Evolutionary conservation across 2,329 filamentous ascomycete species (phyloP).

Genomic region (Aspergillus sp.): DNA sequence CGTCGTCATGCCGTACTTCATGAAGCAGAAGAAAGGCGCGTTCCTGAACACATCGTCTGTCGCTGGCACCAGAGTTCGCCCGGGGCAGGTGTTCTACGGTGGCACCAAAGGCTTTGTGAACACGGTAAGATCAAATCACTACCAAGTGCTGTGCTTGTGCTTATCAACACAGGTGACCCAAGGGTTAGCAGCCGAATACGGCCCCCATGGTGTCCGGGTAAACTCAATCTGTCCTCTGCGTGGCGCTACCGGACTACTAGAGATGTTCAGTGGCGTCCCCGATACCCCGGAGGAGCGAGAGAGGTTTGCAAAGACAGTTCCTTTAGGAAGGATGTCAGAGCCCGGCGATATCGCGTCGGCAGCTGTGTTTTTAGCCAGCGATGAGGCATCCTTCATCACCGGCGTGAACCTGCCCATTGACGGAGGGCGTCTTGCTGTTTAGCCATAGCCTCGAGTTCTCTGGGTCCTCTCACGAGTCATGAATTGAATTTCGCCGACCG

Average conservation of each 20-base stretch:
- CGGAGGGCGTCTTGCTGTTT: conserved; percentile 1
- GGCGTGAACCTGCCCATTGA: neutral
- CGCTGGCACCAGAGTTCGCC: neutral
- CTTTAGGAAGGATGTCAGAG: conserved; percentile 2
- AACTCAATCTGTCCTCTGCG: conserved; percentile 19
- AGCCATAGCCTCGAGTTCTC: neutral
- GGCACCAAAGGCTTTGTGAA: conserved; percentile 1
- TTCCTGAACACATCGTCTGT: conserved; percentile 4
- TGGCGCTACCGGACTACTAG: conserved; percentile 11
- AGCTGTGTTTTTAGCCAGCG: conserved; percentile 3
- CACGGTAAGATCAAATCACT: neutral
- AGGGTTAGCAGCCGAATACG: conserved; percentile 12
- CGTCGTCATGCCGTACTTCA: conserved; percentile 4
- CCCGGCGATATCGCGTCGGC: conserved; percentile 1
- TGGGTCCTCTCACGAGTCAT: neutral
- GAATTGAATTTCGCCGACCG: no score
- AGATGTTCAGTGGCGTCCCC: conserved; percentile 1
- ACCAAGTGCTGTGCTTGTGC: neutral
- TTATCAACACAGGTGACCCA: conserved; percentile 5
- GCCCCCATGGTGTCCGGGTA: conserved; percentile 12
- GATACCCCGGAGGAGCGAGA: conserved; percentile 1
- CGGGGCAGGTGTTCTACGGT: neutral
- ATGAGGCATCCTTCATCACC: conserved; percentile 2
- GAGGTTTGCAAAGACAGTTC: conserved; percentile 1
- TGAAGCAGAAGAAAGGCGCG: neutral